These are phyloP conservation scores for Flaveria trinervia DNA, from an alignment of 129 eudicot genomes.

Conservation along the genomic window DNA sequence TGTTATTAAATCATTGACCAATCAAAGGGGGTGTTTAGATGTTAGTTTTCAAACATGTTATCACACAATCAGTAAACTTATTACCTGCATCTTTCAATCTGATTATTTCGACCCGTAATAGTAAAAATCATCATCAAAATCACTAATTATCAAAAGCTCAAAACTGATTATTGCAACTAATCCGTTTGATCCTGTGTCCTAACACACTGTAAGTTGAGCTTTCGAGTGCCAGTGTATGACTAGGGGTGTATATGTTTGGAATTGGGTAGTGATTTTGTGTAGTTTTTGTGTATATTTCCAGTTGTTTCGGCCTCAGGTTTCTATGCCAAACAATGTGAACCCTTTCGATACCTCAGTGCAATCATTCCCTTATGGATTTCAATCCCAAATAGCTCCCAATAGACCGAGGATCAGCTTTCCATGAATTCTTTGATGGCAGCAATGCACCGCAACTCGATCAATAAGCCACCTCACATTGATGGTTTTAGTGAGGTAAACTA, in stretches of 20 bases:
- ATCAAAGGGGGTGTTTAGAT: neutral
- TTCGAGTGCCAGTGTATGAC: no score
- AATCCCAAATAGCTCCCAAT: conserved; percentile 36
- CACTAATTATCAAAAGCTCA: neutral
- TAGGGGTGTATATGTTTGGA: neutral
- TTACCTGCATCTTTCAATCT: neutral
- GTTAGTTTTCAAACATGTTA: neutral
- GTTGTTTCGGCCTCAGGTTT: conserved; percentile 51
- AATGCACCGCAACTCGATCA: conserved; percentile 35
- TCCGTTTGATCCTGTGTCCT: neutral
- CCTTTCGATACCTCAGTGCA: conserved; percentile 47
- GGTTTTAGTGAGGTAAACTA: conserved; percentile 46
- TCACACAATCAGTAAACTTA: neutral
- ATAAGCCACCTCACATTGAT: conserved; percentile 45
- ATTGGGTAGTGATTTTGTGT: conserved; percentile 1
- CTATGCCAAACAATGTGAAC: conserved; percentile 43
- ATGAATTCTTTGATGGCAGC: conserved; percentile 43
- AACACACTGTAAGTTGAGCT: neutral
- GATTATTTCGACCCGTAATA: neutral
- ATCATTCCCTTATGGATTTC: conserved; percentile 45
- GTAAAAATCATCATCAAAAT: neutral
- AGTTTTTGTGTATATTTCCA: conserved; percentile 21
- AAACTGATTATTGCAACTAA: neutral
- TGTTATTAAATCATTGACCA: conserved; percentile 5
- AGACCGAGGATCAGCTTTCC: conserved; percentile 37